Base-by-base conservation (phyloP, 2,329 filamentous ascomycete genomes). In the Pseudogymnoascus sp. region DNA sequence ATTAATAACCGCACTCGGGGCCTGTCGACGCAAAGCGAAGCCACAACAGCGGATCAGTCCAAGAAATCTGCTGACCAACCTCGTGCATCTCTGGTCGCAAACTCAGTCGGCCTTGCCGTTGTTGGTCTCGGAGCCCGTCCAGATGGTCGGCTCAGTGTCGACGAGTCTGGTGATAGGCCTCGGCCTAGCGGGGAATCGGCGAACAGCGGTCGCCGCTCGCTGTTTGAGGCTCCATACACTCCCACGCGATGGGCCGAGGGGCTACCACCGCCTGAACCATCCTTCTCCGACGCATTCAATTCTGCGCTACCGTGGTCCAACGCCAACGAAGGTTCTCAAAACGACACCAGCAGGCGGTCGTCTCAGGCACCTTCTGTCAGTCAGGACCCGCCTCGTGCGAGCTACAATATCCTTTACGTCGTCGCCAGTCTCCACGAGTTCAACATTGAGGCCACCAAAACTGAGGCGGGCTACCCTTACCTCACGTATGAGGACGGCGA, bases 371-470 rank as follows among this genome's bases (percentile, higher is more conserved):
- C 83, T 4, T 85, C 82, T 12, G 76, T 79, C n/a, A 83, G 86
- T 67, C 78, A 82, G 38, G 77, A 67, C 59, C 38, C 74, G 38
- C 75, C 77, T 25, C 78, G 82, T 58, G 9, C 47, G 8, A 80
- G 84, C 20, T 88, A 87, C 65, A 88, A 87, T 61, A 84, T 96
- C 6, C 78, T 97, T 50, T 99, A 96, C 80, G 80, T 97, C 15
- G 94, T 92, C 12, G 94, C 93, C 18, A 96, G 90, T 68, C 82
- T 97, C 33, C 97, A 96, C 71, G 92, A 97, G 73, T 99, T 97
- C 77, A 95, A 96, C 70, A 97, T 97, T 70, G 90, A 93, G 70
- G 90, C 89, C 22, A 89, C 91, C 25, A 90, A 96, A 68, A 86
- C 90, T 62, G 94, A 97, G 75, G 93, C 89, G 63, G 94, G 94